Evolutionary conservation across 164 flowering plant genomes (phyloP), one percentile per base, ranked within the genome.

Genomic region (Vitis amurensis): DNA sequence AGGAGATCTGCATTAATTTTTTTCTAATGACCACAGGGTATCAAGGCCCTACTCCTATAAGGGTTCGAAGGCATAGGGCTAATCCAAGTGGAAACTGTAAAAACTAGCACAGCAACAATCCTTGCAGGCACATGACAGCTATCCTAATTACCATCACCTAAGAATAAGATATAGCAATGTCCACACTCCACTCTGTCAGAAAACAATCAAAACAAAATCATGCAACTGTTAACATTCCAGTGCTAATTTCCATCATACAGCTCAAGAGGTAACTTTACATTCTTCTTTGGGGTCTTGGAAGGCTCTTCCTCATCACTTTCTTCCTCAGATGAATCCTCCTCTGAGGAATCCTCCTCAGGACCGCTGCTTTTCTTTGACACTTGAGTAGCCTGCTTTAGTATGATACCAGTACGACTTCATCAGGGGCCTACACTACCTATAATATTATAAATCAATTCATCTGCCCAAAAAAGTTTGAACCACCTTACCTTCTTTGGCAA

Each of bases 221-320:
- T 11, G 17, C 11, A 6, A 3, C 14, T 31, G 49, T 37, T 37
- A 29, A 44, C 9, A 61, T 15, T 27, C 30, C 57, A 66, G 29
- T 44, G n/a, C 49, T 30, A 27, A 30, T 66, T 29, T 53, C 27
- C 50, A 55, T 8, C 13, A 37, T 31, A 31, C 16, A 19, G 16
- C 15, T 50, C 4, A 11, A 70, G 6, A 8, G 17, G 23, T 30
- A 53, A 27, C 13, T 17, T 56, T 70, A 82, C 88, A 23, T 63
- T 76, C 62, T 80, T 81, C 83, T 81, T 81, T 23, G 85, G 82
- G 8, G 85, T 81, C 72, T 80, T 83, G 9, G 75, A 3, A 31
- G 81, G 78, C 48, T 79, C 23, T 48, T 82, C 87, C 0, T 83
- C 86, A 51, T 74, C 80, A 51, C 78, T 71, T 29, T 85, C 88